These are phyloP conservation scores for Rutstroemia sydowiana DNA, from an alignment of 2,329 filamentous ascomycete species.

Conservation along the genomic window DNA sequence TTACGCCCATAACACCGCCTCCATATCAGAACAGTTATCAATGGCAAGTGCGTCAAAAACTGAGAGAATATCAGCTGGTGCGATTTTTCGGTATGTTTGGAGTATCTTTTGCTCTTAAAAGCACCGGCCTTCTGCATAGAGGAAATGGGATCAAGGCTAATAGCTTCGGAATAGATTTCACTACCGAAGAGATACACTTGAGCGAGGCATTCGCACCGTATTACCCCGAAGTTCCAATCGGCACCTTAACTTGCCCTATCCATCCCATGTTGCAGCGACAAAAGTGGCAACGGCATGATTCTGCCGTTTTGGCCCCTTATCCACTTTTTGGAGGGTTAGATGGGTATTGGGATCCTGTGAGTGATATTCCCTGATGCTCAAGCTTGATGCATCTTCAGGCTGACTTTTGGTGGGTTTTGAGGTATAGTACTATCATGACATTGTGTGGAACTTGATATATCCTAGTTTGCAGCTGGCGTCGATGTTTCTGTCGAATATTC, in stretches of 20 bases:
- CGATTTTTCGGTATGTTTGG: neutral
- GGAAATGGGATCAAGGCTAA: neutral
- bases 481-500: conserved; percentile 1
- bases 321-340: neutral
- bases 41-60: neutral
- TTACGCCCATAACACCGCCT: conserved; percentile 1
- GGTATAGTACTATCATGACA: neutral
- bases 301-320: neutral
- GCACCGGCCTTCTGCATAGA: too few species aligned
- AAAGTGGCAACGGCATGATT: neutral
- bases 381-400: neutral
- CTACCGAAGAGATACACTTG: neutral
- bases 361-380: neutral
- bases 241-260: neutral
- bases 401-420: neutral
- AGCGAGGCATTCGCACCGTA: conserved; percentile 1
- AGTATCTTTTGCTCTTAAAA: too few species aligned
- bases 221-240: neutral
- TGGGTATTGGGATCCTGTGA: conserved; percentile 7
- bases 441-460: conserved; percentile 3
- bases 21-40: neutral
- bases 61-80: neutral
- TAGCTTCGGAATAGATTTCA: neutral
- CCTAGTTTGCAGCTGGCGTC: neutral
- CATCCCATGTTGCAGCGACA: conserved; percentile 1